Base-by-base conservation (phyloP, 2,329 filamentous ascomycete species). In the Teratosphaeria epicoccoides region DNA sequence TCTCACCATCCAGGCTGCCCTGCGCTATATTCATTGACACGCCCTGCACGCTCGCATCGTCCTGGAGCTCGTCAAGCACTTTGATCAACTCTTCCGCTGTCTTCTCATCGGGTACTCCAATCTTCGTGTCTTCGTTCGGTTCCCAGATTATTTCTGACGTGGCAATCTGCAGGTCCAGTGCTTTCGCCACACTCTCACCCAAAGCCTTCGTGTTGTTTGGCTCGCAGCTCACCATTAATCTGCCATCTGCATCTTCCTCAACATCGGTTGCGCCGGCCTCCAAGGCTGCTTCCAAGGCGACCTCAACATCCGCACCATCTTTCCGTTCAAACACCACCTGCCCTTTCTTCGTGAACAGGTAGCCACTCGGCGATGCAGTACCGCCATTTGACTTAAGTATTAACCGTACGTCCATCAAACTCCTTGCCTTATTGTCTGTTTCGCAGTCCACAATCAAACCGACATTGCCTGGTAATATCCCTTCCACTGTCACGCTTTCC, bases 71-170 rank as follows among this genome's bases (percentile, higher is more conserved):
- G 11, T 78, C 73, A 20, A 83, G 54, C 49, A 94, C 78, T 3
- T 77, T 73, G 43, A 75, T 73, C 24, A 96, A 72, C 17, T 74
- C 71, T 47, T 77, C 71, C 0, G 77, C 75, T 1, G 78, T 75
- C 11, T 78, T 73, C 12, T 76, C 71, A 14, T 78, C 76, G 52
- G 84, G 77, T 37, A 90, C 61, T 6, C 74, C 72, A 17, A 87
- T 80, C 65, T 80, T 80, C 0, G 86, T 90, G 55, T 95, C 89
- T 61, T 84, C 81, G 54, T 91, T 93, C 0, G 88, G 80, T 53
- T 84, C 80, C 84, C 88, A 96, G 43, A 95, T 77, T 49, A 96
- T 91, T 51, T 94, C 87, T 17, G 82, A 82, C 59, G 81, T 84
- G 51, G 85, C 73, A 45, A 94, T 79, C 53, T 84, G 79, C 55